Base-by-base conservation (phyloP, 768 basidiomycete species). In the Boletus tomentosulus region DNA sequence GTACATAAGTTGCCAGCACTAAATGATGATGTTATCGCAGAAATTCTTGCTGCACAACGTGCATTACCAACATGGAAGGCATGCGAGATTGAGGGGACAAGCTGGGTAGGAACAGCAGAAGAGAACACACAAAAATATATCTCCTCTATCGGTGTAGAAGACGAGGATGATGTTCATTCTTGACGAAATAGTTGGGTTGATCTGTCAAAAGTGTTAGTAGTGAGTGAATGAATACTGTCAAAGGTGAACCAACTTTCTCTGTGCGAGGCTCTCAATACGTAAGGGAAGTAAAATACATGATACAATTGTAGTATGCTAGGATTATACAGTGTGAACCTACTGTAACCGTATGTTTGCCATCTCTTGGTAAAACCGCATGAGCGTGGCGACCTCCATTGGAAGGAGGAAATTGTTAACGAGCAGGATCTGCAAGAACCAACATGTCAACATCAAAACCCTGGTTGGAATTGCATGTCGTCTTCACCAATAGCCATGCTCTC, bases 401-500 rank as follows among this genome's bases (percentile, higher is more conserved):
- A 71, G 74, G 48, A 89, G 66, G 55, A 83, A 86, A 31, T 77
- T 74, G 55, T 82, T 79, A 2, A 77, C 75, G 8, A 78, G 65
- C 3, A 88, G 64, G 58, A 82, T 71, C 86, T 87, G 22, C 43
- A n/a, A 41, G 31, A 38, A 6, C 39, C 2, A 25, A 28, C n/a
- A 5, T 6, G 46, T 34, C 15, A 28, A 28, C 5, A 22, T 50
- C 45, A 51, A 31, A 37, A 16, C 1, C 30, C 22, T 35, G 25
- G 34, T 43, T 8, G 2, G n/a, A 12, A 28, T 35, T 3, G 34
- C 30, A 57, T 22, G 48, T 54, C 51, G 22, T 3, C 62, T 78
- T 62, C 54, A 86, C 87, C 62, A 86, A 57, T 1, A 88, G 67
- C 75, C 79, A 87, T 39, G 77, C 76, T 39, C 86, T 72, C 57